These are phyloP conservation scores for Pinus taeda DNA, from an alignment of 75 land plant species.

Conservation along the genomic window DNA sequence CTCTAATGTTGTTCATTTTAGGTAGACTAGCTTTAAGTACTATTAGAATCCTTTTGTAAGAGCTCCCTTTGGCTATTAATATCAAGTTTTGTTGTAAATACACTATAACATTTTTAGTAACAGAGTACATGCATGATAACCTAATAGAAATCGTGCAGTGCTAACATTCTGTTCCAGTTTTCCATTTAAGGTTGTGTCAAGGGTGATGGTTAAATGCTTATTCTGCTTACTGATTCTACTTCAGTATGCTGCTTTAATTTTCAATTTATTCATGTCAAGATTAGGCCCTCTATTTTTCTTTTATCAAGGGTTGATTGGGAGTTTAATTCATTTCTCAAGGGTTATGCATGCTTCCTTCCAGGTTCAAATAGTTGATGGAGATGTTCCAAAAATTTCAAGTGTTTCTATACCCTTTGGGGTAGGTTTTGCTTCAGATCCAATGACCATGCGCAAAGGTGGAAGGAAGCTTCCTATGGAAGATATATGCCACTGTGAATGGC, in stretches of 20 bases:
- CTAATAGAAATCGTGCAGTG: background rate
- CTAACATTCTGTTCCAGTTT: background rate
- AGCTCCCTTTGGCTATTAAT: background rate
- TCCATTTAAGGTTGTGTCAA: background rate
- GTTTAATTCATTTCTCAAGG: background rate
- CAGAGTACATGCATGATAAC: background rate
- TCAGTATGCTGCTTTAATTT: too few relatives aligned
- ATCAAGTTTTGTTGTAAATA: too few relatives aligned
- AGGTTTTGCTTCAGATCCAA: conserved; percentile 92
- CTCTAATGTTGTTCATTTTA: background rate
- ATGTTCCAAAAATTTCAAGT: conserved; percentile 19
- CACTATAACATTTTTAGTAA: background rate
- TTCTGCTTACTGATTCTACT: too few relatives aligned
- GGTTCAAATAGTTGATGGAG: conserved; percentile 46
- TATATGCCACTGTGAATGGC: conserved; percentile 79
- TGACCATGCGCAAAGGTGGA: conserved; percentile 82
- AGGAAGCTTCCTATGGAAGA: conserved; percentile 96
- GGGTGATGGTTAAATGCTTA: background rate
- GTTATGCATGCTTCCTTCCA: conserved; percentile 5
- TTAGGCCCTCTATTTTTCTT: too few relatives aligned
- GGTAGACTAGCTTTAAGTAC: too few relatives aligned
- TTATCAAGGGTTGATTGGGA: too few relatives aligned
- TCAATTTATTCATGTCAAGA: too few relatives aligned
- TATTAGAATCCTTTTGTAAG: background rate
- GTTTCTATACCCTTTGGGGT: conserved; percentile 63